These are phyloP conservation scores for Aspergillus texensis DNA, from an alignment of 2,329 filamentous ascomycete genomes.

Conservation along the genomic window DNA sequence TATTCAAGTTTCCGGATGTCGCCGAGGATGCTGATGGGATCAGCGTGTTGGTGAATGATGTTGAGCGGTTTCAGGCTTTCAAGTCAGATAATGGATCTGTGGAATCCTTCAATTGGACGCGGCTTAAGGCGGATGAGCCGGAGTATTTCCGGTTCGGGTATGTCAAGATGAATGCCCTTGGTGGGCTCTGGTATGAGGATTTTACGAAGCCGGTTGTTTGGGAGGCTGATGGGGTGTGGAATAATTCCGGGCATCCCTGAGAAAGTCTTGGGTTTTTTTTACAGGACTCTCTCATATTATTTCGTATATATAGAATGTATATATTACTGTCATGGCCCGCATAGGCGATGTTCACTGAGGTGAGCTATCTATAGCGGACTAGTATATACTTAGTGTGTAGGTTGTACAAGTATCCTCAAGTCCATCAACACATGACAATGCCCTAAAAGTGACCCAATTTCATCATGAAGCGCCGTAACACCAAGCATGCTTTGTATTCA, in stretches of 20 bases:
- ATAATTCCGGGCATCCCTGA: slow-evolving; percentile 5
- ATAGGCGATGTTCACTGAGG: background rate
- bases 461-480: slow-evolving; percentile 7
- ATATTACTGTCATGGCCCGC: background rate
- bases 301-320: slow-evolving; percentile 3
- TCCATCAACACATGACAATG: background rate
- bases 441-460: background rate
- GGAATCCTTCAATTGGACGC: slow-evolving; percentile 39
- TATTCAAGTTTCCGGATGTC: slow-evolving; percentile 39
- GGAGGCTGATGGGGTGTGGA: slow-evolving; percentile 31
- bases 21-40: slow-evolving; percentile 53
- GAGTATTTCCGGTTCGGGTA: slow-evolving; percentile 50
- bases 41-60: slow-evolving; percentile 63
- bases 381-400: background rate
- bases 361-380: background rate
- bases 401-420: background rate
- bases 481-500: slow-evolving; percentile 3
- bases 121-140: slow-evolving; percentile 28
- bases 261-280: background rate
- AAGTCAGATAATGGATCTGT: slow-evolving; percentile 41
- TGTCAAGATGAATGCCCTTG: slow-evolving; percentile 38
- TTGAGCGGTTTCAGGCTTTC: slow-evolving; percentile 60
- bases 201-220: slow-evolving; percentile 40
- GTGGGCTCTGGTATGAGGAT: slow-evolving; percentile 45
- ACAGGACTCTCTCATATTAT: background rate